Evolutionary conservation across 805 yeast genomes (phyloP).

Genomic region (Saccharomycopsis javanensis): DNA sequence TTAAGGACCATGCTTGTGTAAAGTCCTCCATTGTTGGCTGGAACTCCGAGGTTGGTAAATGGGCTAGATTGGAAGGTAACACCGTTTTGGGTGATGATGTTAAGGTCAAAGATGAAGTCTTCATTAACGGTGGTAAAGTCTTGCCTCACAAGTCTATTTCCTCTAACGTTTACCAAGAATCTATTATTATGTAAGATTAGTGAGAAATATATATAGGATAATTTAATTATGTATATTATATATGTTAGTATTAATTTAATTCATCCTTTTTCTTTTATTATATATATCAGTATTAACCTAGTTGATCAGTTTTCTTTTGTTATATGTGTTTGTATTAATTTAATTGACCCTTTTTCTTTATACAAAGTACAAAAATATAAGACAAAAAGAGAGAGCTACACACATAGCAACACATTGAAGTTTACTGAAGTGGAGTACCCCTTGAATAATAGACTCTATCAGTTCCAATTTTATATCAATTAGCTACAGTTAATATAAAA

Average conservation of each 20-base stretch:
- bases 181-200: slow-evolving; percentile 80
- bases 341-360: too few relatives aligned
- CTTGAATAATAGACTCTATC: too few relatives aligned
- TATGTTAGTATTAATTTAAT: background rate
- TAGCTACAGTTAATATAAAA: too few relatives aligned
- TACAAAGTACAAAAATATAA: too few relatives aligned
- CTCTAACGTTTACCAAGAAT: slow-evolving; percentile 92
- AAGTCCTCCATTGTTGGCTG: slow-evolving; percentile 98
- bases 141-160: slow-evolving; percentile 97
- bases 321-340: too few relatives aligned
- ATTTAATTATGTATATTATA: slow-evolving; percentile 1
- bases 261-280: slow-evolving; percentile 2
- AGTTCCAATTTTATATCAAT: too few relatives aligned
- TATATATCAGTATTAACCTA: too few relatives aligned
- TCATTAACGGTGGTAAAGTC: slow-evolving; percentile 98
- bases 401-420: too few relatives aligned
- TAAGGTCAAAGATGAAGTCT: slow-evolving; percentile 94
- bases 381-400: too few relatives aligned
- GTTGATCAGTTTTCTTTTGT: too few relatives aligned
- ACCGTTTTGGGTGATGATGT: slow-evolving; percentile 99
- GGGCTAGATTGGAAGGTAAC: slow-evolving; percentile 98
- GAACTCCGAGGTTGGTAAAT: slow-evolving; percentile 95
- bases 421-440: too few relatives aligned
- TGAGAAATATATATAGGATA: background rate
- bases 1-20: slow-evolving; percentile 96